Percentiles rank a stretch among this genome's conserved stretches.
These are phyloP conservation scores for Tricholoma furcatifolium DNA, from an alignment of 768 basidiomycete species.

Conservation along the genomic window DNA sequence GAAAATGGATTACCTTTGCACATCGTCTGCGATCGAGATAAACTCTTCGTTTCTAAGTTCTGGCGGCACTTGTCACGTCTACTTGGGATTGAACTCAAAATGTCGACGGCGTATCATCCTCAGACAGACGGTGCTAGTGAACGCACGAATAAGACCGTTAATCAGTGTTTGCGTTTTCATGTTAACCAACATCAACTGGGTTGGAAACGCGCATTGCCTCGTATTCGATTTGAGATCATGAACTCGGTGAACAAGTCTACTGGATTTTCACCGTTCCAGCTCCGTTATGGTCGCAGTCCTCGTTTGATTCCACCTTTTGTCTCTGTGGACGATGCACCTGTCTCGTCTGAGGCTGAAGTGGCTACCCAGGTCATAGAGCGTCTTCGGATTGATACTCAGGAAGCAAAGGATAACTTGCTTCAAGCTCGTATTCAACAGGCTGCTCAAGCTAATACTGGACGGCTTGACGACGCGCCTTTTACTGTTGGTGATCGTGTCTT, in stretches of 20 bases:
- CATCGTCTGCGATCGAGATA: constrained; percentile 13
- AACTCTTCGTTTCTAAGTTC: constrained; percentile 28
- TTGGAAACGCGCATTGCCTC: constrained; percentile 25
- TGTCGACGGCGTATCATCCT: constrained; percentile 35
- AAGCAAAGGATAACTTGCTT: constrained; percentile 16
- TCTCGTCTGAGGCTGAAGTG: background rate
- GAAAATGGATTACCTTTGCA: constrained; percentile 32
- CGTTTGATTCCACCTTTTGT: constrained; percentile 21
- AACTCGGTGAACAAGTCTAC: constrained; percentile 25
- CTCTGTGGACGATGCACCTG: background rate
- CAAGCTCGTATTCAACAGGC: constrained; percentile 23
- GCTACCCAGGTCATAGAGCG: background rate
- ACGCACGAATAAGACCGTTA: constrained; percentile 25
- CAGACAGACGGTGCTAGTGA: constrained; percentile 33
- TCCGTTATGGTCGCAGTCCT: constrained; percentile 20
- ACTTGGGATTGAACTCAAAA: constrained; percentile 23
- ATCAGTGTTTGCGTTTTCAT: constrained; percentile 22
- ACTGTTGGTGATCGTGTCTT: constrained; percentile 23
- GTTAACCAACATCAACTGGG: constrained; percentile 26
- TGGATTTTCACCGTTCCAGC: constrained; percentile 26
- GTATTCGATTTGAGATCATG: constrained; percentile 29
- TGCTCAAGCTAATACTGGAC: constrained; percentile 12
- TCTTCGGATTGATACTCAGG: background rate
- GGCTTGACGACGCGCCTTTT: background rate
- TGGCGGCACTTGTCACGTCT: constrained; percentile 22